Percentiles rank a stretch among this genome's conserved stretches.
These are phyloP conservation scores for Pogostemon cablin DNA, from an alignment of 257 asterid genomes.

Conservation along the genomic window DNA sequence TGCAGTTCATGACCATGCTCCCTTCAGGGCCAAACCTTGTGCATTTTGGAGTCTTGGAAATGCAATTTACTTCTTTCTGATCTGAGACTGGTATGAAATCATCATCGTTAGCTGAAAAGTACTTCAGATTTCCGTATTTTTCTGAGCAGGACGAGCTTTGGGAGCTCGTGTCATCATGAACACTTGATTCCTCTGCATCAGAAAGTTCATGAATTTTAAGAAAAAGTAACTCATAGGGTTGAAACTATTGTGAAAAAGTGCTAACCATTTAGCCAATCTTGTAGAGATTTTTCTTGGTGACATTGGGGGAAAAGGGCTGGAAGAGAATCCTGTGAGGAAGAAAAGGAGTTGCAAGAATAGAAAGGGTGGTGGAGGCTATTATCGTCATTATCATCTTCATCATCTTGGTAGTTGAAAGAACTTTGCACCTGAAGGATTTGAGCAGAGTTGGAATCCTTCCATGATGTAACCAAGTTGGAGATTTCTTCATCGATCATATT, in stretches of 20 bases:
- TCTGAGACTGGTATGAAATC: slow-evolving; percentile 15
- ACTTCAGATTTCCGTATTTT: slow-evolving; percentile 41
- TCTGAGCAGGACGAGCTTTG: slow-evolving; percentile 56
- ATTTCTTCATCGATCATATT: slow-evolving; percentile 72
- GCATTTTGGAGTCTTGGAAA: slow-evolving; percentile 36
- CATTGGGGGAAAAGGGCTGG: slow-evolving; percentile 40
- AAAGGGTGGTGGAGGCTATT: slow-evolving; percentile 52
- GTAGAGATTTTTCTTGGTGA: slow-evolving; percentile 30
- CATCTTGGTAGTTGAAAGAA: slow-evolving; percentile 44
- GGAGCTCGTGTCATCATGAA: slow-evolving; percentile 57
- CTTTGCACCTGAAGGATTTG: slow-evolving; percentile 49
- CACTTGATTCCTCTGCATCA: slow-evolving; percentile 45
- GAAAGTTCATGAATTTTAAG: neutral
- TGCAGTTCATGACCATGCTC: slow-evolving; percentile 27
- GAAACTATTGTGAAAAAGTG: neutral
- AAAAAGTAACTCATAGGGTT: neutral
- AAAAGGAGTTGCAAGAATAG: slow-evolving; percentile 47
- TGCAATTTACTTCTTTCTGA: slow-evolving; percentile 24
- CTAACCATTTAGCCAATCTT: slow-evolving; percentile 58
- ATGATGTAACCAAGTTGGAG: slow-evolving; percentile 53
- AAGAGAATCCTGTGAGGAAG: slow-evolving; percentile 69
- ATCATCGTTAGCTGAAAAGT: slow-evolving; percentile 40
- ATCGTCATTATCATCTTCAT: slow-evolving; percentile 55
- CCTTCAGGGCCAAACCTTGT: slow-evolving; percentile 61
- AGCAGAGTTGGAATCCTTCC: slow-evolving; percentile 40